These are phyloP conservation scores for Suillus luteus DNA, from an alignment of 768 basidiomycete species.

Conservation along the genomic window DNA sequence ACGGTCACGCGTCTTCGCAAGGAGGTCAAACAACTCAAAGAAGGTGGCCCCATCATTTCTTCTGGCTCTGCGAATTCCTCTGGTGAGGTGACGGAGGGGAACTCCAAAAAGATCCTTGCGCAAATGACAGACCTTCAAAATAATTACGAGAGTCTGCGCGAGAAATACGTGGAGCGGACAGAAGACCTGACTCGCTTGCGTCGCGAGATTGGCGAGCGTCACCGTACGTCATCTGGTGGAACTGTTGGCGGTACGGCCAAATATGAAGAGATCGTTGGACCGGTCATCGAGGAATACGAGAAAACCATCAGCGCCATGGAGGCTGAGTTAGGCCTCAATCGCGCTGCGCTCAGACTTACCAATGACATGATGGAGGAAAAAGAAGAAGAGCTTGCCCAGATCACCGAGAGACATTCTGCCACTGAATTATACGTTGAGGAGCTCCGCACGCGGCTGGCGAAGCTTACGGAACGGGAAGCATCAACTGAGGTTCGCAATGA, in stretches of 20 bases:
- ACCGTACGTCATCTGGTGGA: constrained; percentile 58
- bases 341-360: constrained; percentile 84
- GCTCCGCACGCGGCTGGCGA: constrained; percentile 74
- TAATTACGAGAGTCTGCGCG: constrained; percentile 82
- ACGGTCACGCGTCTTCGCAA: constrained; percentile 83
- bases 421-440: constrained; percentile 90
- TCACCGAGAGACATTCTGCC: constrained; percentile 70
- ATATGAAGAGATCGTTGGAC: constrained; percentile 93
- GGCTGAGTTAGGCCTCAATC: constrained; percentile 84
- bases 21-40: constrained; percentile 82
- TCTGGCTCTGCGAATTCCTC: constrained; percentile 31
- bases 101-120: constrained; percentile 74
- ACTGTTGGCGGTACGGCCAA: constrained; percentile 68
- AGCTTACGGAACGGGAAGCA: constrained; percentile 84
- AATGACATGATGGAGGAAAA: constrained; percentile 94
- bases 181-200: constrained; percentile 83
- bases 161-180: constrained; percentile 84
- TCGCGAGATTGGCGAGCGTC: constrained; percentile 75
- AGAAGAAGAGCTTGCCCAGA: constrained; percentile 70
- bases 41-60: constrained; percentile 45
- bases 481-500: constrained; percentile 74
- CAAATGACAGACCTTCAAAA: constrained; percentile 84
- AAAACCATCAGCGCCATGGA: constrained; percentile 96
- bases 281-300: constrained; percentile 98
- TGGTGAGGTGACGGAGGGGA: constrained; percentile 51